Evolutionary conservation across 75 land plant species (phyloP).

Genomic region (Picea sitchensis): DNA sequence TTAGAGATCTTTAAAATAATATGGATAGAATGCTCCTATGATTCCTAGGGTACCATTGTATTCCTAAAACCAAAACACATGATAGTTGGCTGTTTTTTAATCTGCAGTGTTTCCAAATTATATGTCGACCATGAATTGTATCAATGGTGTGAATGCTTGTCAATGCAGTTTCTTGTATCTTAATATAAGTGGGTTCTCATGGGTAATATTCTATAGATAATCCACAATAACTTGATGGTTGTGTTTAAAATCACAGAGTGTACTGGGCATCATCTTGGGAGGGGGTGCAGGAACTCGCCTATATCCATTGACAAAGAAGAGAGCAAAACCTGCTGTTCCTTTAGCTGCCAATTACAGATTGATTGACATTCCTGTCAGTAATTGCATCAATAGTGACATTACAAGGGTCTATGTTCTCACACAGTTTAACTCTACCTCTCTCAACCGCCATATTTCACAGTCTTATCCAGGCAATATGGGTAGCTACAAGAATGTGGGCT

Average conservation of each 20-base stretch:
- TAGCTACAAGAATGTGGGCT: slow-evolving; percentile 59
- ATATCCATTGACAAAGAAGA: slow-evolving; percentile 82
- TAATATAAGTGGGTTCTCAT: too few relatives aligned
- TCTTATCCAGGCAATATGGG: slow-evolving; percentile 64
- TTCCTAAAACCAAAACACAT: too few relatives aligned
- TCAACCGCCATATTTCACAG: slow-evolving; percentile 75
- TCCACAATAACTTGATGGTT: too few relatives aligned
- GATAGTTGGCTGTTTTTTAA: too few relatives aligned
- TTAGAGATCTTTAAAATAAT: too few relatives aligned
- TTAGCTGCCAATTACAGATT: slow-evolving; percentile 80
- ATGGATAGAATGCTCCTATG: too few relatives aligned
- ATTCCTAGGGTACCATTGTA: too few relatives aligned
- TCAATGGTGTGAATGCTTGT: too few relatives aligned
- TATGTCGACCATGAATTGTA: too few relatives aligned
- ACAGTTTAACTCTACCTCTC: slow-evolving; percentile 88
- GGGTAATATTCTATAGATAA: too few relatives aligned
- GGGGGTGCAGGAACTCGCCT: slow-evolving; percentile 79
- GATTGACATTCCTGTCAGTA: slow-evolving; percentile 83
- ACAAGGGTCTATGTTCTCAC: slow-evolving; percentile 83
- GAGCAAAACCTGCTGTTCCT: slow-evolving; percentile 83
- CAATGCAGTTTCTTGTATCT: too few relatives aligned
- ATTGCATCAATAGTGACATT: slow-evolving; percentile 90
- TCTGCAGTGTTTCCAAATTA: too few relatives aligned
- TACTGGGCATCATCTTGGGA: slow-evolving; percentile 76
- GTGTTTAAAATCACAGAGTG: slow-evolving; percentile 27